Conservation (phyloP, 2,329 filamentous ascomycete genomes). For the Nothophaeocryptopus gaeumannii region DNA sequence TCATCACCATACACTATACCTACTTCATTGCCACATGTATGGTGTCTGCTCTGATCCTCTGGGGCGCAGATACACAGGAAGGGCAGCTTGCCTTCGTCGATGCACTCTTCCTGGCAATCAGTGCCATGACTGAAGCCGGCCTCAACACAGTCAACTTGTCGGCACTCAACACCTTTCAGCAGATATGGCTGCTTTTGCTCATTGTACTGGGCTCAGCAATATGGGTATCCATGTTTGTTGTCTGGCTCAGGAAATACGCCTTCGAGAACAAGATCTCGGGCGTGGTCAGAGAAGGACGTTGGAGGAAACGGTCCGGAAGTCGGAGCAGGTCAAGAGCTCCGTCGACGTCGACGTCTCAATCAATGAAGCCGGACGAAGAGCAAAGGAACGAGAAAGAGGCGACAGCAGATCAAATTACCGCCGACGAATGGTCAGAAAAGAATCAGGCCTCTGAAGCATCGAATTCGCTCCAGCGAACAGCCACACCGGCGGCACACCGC, state of each 20-base stretch:
- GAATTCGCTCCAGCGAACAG: too few species aligned
- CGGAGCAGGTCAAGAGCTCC: constrained; percentile 35
- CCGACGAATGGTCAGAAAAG: too few species aligned
- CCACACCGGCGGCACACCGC: too few species aligned
- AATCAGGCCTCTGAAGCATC: too few species aligned
- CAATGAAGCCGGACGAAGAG: too few species aligned
- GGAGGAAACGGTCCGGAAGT: constrained; percentile 16
- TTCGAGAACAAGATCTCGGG: constrained; percentile 61
- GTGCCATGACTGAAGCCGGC: constrained; percentile 65
- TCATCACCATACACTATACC: constrained; percentile 56
- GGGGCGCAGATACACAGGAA: constrained; percentile 51
- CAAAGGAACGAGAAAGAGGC: too few species aligned
- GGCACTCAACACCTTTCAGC: constrained; percentile 65
- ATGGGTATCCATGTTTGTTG: constrained; percentile 64
- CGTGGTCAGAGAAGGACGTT: constrained; percentile 47
- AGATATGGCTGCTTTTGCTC: constrained; percentile 62
- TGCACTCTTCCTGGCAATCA: constrained; percentile 64
- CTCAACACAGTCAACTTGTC: constrained; percentile 66
- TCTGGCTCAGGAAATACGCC: constrained; percentile 58
- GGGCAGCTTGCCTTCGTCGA: constrained; percentile 59
- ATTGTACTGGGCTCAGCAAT: constrained; percentile 66
- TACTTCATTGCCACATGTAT: constrained; percentile 62
- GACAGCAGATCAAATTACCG: too few species aligned
- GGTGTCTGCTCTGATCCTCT: constrained; percentile 60
- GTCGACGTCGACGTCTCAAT: too few species aligned